Conservation (phyloP, 371 early-diverging fungal genomes). For the Funneliformis caledonium region DNA sequence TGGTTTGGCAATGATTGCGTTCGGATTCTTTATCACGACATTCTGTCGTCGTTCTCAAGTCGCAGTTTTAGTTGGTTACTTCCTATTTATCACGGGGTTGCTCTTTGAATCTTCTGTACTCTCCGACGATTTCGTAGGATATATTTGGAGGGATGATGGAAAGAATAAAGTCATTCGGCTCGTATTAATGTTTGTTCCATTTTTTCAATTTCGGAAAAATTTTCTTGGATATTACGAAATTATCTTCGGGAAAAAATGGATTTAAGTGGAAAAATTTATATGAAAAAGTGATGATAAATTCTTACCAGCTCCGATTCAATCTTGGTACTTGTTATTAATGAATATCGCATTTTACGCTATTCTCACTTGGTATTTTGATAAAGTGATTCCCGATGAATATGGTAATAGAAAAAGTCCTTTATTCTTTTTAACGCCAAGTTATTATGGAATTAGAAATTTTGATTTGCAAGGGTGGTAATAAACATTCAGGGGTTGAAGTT, state of each 20-base stretch:
- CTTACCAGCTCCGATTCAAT: constrained; percentile 57
- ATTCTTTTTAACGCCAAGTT: constrained; percentile 66
- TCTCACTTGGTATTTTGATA: constrained; percentile 65
- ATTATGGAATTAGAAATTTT: constrained; percentile 60
- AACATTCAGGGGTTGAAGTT: constrained; percentile 28
- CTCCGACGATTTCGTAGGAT: constrained; percentile 58
- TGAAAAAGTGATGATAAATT: constrained; percentile 47
- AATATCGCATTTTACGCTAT: constrained; percentile 58
- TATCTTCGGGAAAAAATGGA: constrained; percentile 68
- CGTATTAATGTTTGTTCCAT: constrained; percentile 63
- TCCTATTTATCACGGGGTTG: constrained; percentile 73
- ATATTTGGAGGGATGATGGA: constrained; percentile 65
- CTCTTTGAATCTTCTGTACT: constrained; percentile 73
- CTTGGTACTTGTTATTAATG: constrained; percentile 64
- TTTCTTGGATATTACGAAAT: constrained; percentile 66
- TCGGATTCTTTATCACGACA: constrained; percentile 72
- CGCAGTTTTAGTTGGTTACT: constrained; percentile 67
- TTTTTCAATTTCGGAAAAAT: constrained; percentile 79
- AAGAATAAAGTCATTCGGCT: constrained; percentile 42
- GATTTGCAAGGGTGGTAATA: background rate
- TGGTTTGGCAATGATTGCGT: constrained; percentile 69
- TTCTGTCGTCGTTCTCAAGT: constrained; percentile 57
- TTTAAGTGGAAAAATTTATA: constrained; percentile 62
- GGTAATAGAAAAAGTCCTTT: constrained; percentile 56
- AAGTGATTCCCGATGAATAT: constrained; percentile 73